These are phyloP conservation scores for Phylloporus scabripes DNA, from an alignment of 768 basidiomycete species.

Conservation along the genomic window DNA sequence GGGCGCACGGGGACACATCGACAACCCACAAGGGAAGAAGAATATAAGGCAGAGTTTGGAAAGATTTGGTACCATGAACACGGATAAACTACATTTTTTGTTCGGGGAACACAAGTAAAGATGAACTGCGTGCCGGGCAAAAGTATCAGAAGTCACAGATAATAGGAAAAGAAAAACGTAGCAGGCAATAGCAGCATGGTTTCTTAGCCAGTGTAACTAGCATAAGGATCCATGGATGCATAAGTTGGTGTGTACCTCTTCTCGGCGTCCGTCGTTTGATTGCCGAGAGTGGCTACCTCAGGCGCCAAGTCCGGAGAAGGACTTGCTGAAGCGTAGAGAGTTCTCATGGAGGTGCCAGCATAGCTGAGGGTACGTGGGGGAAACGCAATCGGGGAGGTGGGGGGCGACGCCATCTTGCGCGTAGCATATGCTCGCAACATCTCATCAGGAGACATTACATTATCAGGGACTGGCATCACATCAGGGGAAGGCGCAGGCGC, in stretches of 20 bases:
- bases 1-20: neutral
- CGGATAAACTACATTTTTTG: constrained; percentile 8
- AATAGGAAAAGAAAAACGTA: neutral
- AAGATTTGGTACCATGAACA: constrained; percentile 7
- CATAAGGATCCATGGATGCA: constrained; percentile 23
- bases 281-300: neutral
- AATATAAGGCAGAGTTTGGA: neutral
- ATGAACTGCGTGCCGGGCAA: neutral
- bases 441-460: constrained; percentile 58
- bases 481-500: constrained; percentile 33
- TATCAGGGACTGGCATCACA: constrained; percentile 40
- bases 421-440: constrained; percentile 73
- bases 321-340: constrained; percentile 23
- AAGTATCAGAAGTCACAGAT: neutral
- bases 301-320: constrained; percentile 9
- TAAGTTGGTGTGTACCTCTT: constrained; percentile 26
- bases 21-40: constrained; percentile 3
- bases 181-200: neutral
- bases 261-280: constrained; percentile 9
- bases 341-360: constrained; percentile 25
- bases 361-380: constrained; percentile 23
- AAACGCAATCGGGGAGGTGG: constrained; percentile 29
- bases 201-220: constrained; percentile 5
- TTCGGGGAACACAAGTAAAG: neutral
- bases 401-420: constrained; percentile 34